Conservation (phyloP, 768 basidiomycete genomes). For the Trametes gibbosa region DNA sequence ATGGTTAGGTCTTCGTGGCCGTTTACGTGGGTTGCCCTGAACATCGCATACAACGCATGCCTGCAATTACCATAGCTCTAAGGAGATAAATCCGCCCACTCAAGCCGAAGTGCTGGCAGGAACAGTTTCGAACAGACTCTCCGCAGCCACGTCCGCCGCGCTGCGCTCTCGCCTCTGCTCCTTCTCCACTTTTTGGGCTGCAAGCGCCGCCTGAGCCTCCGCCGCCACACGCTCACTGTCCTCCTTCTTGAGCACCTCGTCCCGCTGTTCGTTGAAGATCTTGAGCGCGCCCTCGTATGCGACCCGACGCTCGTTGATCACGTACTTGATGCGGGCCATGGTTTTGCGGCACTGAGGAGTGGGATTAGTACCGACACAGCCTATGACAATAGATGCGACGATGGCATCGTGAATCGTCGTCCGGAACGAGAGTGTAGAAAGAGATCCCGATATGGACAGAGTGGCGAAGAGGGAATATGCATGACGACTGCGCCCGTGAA, state of each 20-base stretch:
- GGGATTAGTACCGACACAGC: not conserved
- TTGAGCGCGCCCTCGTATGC: constrained; percentile 70
- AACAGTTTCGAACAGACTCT: constrained; percentile 23
- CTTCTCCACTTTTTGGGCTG: constrained; percentile 15
- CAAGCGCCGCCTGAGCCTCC: constrained; percentile 9
- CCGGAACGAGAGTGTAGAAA: too few relatives aligned
- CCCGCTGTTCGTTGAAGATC: constrained; percentile 23
- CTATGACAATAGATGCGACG: not conserved
- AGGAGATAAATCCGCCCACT: not conserved
- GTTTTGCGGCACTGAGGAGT: constrained; percentile 75
- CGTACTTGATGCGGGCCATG: constrained; percentile 94
- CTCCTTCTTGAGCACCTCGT: constrained; percentile 12
- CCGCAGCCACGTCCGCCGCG: constrained; percentile 16
- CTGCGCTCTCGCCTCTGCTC: constrained; percentile 10
- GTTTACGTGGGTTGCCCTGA: too few relatives aligned
- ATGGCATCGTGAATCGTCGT: not conserved
- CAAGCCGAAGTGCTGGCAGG: not conserved
- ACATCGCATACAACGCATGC: constrained; percentile 5
- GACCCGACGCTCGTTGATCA: constrained; percentile 85
- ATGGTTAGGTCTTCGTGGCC: too few relatives aligned
- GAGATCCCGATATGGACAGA: too few relatives aligned
- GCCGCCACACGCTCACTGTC: constrained; percentile 11
- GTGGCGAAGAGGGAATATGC: too few relatives aligned
- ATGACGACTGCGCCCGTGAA: too few relatives aligned
- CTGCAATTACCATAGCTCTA: constrained; percentile 5